Conservation (phyloP, 2,329 filamentous ascomycete genomes). For the Diaporthe vaccinii region DNA sequence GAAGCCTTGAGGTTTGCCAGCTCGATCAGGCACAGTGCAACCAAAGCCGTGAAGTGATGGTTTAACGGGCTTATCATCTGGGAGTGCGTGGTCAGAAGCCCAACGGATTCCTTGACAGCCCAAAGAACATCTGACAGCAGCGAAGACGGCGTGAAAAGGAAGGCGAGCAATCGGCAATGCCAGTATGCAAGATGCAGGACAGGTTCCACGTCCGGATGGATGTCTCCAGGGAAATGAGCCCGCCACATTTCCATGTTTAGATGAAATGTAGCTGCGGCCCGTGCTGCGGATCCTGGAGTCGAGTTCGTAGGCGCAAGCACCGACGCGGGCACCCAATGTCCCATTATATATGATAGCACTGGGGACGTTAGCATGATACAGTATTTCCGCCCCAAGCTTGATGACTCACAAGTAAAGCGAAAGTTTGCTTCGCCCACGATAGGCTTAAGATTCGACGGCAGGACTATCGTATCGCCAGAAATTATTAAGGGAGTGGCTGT, state of each 20-base stretch:
- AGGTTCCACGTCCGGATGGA: conserved; percentile 66
- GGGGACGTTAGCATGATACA: conserved; percentile 38
- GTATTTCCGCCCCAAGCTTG: neutral
- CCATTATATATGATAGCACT: conserved; percentile 41
- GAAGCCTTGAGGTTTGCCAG: conserved; percentile 68
- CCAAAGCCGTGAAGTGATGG: conserved; percentile 75
- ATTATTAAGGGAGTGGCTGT: conserved; percentile 74
- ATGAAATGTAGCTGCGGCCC: conserved; percentile 65
- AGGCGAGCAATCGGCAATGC: conserved; percentile 75
- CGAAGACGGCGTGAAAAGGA: conserved; percentile 69
- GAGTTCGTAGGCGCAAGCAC: conserved; percentile 58
- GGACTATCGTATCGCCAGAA: conserved; percentile 71
- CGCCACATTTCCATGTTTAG: conserved; percentile 76
- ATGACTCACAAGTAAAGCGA: conserved; percentile 73
- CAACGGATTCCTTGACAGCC: conserved; percentile 70
- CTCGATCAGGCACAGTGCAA: conserved; percentile 72
- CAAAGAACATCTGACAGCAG: conserved; percentile 71
- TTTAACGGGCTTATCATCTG: conserved; percentile 73
- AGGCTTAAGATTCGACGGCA: conserved; percentile 70
- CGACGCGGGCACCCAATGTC: conserved; percentile 41
- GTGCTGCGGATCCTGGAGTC: conserved; percentile 54
- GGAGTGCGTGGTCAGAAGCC: conserved; percentile 68
- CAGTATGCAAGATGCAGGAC: conserved; percentile 78
- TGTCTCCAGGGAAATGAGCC: conserved; percentile 70
- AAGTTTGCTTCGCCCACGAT: conserved; percentile 75